Conservation (phyloP, 2,329 filamentous ascomycete genomes). For the Claviceps lovelessii region DNA sequence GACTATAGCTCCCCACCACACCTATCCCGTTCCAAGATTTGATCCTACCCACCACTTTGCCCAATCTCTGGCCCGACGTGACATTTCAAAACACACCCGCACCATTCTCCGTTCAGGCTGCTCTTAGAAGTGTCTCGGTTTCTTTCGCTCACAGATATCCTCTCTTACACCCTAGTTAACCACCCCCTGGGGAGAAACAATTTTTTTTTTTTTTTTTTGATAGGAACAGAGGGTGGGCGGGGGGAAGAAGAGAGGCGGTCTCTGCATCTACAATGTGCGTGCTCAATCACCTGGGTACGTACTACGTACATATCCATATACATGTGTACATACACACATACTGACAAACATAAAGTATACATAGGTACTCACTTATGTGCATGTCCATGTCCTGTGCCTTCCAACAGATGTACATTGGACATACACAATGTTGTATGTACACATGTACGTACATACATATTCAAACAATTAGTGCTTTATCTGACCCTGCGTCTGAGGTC, state of each 20-base stretch:
- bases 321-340: not conserved
- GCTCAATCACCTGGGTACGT: not conserved
- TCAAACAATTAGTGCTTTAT: conserved; percentile 1
- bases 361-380: conserved; percentile 1
- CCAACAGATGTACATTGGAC: not conserved
- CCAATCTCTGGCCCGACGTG: conserved; percentile 2
- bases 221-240: not conserved
- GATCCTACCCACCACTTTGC: conserved; percentile 6
- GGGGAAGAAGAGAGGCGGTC: not conserved
- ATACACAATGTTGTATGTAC: not conserved
- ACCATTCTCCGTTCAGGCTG: not conserved
- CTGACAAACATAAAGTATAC: too few relatives aligned
- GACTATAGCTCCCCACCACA: conserved; percentile 2
- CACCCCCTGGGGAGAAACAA: conserved; percentile 3
- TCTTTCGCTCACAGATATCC: not conserved
- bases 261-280: not conserved
- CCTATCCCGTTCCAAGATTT: conserved; percentile 7
- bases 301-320: not conserved
- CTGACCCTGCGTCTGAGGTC: not conserved
- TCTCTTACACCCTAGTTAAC: conserved; percentile 3
- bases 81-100: conserved; percentile 2
- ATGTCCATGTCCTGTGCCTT: conserved; percentile 4
- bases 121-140: conserved; percentile 1
- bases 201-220: too few relatives aligned
- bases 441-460: not conserved